Conservation (phyloP, 2,329 filamentous ascomycete genomes). For the Scorias spongiosa region DNA sequence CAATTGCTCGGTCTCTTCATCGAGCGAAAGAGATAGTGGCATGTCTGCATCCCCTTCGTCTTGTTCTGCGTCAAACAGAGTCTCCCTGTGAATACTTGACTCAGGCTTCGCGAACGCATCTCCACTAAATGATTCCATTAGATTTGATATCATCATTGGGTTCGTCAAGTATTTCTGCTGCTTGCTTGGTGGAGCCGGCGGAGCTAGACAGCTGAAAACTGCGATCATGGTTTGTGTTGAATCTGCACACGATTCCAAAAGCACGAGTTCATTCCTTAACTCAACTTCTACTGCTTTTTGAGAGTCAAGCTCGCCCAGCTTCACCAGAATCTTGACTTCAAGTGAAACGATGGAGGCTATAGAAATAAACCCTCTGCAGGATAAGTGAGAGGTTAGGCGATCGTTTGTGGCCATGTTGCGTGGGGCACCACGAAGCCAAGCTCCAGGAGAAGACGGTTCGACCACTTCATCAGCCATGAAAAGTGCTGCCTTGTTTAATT, state of each 20-base stretch:
- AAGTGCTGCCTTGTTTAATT: slow-evolving; percentile 66
- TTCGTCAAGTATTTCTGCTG: slow-evolving; percentile 77
- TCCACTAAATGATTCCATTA: slow-evolving; percentile 79
- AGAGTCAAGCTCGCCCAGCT: slow-evolving; percentile 38
- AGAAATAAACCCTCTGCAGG: slow-evolving; percentile 62
- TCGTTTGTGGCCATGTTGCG: slow-evolving; percentile 9
- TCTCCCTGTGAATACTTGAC: slow-evolving; percentile 44
- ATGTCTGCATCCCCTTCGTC: slow-evolving; percentile 22
- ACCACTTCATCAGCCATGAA: slow-evolving; percentile 63
- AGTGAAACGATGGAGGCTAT: slow-evolving; percentile 80
- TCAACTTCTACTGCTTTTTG: slow-evolving; percentile 63
- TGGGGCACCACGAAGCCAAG: slow-evolving; percentile 1
- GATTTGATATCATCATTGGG: slow-evolving; percentile 69
- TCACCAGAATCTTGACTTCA: slow-evolving; percentile 48
- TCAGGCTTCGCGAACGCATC: slow-evolving; percentile 57
- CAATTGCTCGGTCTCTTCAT: slow-evolving; percentile 22
- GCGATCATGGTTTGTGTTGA: slow-evolving; percentile 84
- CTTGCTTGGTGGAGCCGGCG: slow-evolving; percentile 68
- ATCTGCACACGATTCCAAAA: slow-evolving; percentile 90
- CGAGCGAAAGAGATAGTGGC: slow-evolving; percentile 7
- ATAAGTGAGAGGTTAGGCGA: slow-evolving; percentile 28
- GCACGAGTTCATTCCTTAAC: slow-evolving; percentile 68
- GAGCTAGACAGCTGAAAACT: slow-evolving; percentile 63
- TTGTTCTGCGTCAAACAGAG: slow-evolving; percentile 19
- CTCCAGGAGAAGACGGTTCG: slow-evolving; percentile 25